These are phyloP conservation scores for Dryadomyces quercivorus DNA, from an alignment of 2,329 filamentous ascomycete species.

Conservation along the genomic window DNA sequence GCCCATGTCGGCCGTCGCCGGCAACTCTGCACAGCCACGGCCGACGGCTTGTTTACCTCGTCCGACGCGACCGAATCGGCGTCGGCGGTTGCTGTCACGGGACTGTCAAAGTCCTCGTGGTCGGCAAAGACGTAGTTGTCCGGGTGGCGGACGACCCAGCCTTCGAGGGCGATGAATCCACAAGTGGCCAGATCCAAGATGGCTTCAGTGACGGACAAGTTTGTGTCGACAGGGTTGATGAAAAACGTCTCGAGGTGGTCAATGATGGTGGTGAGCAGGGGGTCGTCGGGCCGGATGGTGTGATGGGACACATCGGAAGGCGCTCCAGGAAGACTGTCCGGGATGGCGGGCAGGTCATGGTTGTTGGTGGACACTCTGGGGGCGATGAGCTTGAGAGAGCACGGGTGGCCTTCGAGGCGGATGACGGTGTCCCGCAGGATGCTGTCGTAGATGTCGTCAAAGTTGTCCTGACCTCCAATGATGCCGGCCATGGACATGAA, in stretches of 20 bases:
- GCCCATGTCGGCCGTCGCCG: conserved; percentile 41
- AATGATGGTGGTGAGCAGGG: conserved; percentile 51
- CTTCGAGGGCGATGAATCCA: conserved; percentile 71
- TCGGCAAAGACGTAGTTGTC: conserved; percentile 47
- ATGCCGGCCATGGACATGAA: conserved; percentile 56
- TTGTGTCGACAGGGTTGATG: conserved; percentile 81
- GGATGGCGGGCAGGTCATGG: conserved; percentile 41
- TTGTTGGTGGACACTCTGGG: conserved; percentile 45
- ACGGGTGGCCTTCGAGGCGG: conserved; percentile 60
- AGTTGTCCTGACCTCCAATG: conserved; percentile 55
- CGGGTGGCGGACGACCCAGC: conserved; percentile 76
- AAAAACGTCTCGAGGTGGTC: conserved; percentile 69
- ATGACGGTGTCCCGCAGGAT: conserved; percentile 60
- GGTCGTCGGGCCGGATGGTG: conserved; percentile 50
- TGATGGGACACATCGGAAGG: conserved; percentile 49
- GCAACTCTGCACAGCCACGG: conserved; percentile 37
- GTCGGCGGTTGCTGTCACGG: background rate
- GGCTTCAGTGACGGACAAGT: conserved; percentile 74
- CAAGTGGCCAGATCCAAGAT: conserved; percentile 75
- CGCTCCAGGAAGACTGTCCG: conserved; percentile 45
- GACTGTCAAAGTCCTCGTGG: conserved; percentile 17
- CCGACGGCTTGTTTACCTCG: conserved; percentile 27
- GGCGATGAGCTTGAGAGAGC: conserved; percentile 56
- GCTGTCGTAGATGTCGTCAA: conserved; percentile 61
- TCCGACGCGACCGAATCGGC: conserved; percentile 27